Evolutionary conservation across 305 asterid genomes (phyloP), one percentile per base, ranked within the genome.

Genomic region (Caryopteris hybrid): DNA sequence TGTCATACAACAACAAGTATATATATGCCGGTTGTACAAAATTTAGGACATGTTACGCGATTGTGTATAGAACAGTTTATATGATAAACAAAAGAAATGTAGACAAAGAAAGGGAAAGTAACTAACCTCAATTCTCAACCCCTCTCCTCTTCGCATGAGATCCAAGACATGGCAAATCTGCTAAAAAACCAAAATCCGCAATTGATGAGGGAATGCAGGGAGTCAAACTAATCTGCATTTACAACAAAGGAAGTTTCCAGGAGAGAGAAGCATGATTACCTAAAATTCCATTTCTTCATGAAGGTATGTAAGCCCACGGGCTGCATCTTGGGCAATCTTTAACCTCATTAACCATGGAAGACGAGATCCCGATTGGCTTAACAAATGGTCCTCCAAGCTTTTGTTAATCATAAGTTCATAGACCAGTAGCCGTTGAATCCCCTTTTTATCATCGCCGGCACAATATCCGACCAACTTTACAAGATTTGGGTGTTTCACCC

Each of bases 241-340:
- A n/a, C n/a, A n/a, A n/a, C n/a, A n/a, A n/a, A n/a, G n/a, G n/a
- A n/a, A n/a, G n/a, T n/a, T n/a, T n/a, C n/a, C n/a, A n/a, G n/a
- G n/a, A n/a, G n/a, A n/a, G n/a, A 12, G 20, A 46, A 63, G 57
- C 69, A 27, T 16, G 57, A 3, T 61, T 69, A 91, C 98, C 98
- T 92, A 95, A 81, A 92, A 90, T 70, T 90, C 97, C 97, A 92
- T 88, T 83, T 89, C 95, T 78, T 92, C 98, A 0, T 92, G 98
- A 66, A 92, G 95, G 64, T 92, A 88, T 0, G 97, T 93, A 78
- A 92, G 68, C 31, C 98, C 96, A 22, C 92, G 91, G 59, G 97
- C 98, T 50, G 96, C 97, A 74, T 88, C 98, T 69, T 80, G 97
- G 8, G 96, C 96, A 64, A 90, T 85, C 79, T 70, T 85, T 59